A percentile compares a stretch with the other conserved stretches of the same genome.
phyloP scores from a whole-genome alignment of 2,329 filamentous ascomycete genomes.

The Beauveria pseudobassiana region DNA sequence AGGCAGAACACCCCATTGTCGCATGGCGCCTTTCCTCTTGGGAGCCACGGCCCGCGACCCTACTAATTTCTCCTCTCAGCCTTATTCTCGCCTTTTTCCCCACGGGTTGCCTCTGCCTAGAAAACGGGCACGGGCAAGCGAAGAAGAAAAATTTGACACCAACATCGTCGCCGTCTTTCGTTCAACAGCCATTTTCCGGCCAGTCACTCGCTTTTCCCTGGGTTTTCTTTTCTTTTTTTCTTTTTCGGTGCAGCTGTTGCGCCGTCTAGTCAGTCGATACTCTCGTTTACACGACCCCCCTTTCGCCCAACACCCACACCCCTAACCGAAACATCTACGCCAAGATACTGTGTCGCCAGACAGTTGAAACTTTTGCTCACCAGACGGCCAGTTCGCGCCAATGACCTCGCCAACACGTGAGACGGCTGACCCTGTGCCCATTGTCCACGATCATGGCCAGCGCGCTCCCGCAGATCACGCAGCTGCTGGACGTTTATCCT shows the following conservation, averaged over 20 bases:
- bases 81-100: neutral
- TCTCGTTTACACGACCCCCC: neutral
- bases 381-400: too few relatives aligned
- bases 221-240: too few relatives aligned
- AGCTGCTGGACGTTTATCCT: neutral
- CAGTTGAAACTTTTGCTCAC: too few relatives aligned
- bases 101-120: neutral
- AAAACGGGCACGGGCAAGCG: too few relatives aligned
- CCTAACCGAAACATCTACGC: neutral
- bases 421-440: neutral
- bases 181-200: neutral
- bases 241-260: neutral
- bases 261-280: neutral
- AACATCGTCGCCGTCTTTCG: neutral
- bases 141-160: neutral
- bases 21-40: neutral
- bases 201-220: slow-evolving; percentile 2
- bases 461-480: neutral
- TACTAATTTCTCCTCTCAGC: neutral
- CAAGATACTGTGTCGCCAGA: too few relatives aligned
- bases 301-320: neutral
- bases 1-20: neutral
- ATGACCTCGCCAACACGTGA: neutral
- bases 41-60: neutral
- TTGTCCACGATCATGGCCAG: neutral